Evolutionary conservation across 2,329 filamentous ascomycete species (phyloP).

Genomic region (Tolypocladium sp.): DNA sequence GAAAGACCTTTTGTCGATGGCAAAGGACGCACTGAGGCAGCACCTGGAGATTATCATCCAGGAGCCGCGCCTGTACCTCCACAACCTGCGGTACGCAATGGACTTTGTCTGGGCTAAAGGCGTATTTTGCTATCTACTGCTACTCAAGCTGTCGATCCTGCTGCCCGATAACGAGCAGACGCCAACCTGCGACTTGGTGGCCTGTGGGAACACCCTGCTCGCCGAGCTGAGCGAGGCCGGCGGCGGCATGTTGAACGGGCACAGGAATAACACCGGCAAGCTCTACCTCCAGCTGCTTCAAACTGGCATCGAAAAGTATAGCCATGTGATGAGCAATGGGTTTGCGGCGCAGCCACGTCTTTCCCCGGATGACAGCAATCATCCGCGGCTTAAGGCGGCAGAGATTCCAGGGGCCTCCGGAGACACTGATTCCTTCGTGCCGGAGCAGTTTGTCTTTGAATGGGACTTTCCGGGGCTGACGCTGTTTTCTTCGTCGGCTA

Average conservation of each 20-base stretch:
- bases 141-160: constrained; percentile 41
- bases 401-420: neutral
- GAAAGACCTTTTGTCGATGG: constrained; percentile 35
- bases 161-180: constrained; percentile 26
- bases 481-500: constrained; percentile 23
- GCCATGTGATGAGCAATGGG: neutral
- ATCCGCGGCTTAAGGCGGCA: neutral
- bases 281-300: constrained; percentile 15
- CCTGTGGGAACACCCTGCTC: constrained; percentile 10
- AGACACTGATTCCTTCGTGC: constrained; percentile 35
- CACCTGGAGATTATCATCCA: constrained; percentile 39
- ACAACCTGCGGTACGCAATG: constrained; percentile 42
- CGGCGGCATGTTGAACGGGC: constrained; percentile 7
- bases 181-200: constrained; percentile 8
- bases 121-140: constrained; percentile 45
- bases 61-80: constrained; percentile 36
- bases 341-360: neutral
- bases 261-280: constrained; percentile 23
- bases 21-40: constrained; percentile 39
- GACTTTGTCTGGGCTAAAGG: constrained; percentile 52
- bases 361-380: neutral
- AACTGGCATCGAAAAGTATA: constrained; percentile 12
- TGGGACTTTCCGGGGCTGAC: constrained; percentile 47
- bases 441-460: constrained; percentile 46
- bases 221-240: constrained; percentile 15